Evolutionary conservation across 2,329 filamentous ascomycete genomes (phyloP).

Genomic region (Aureobasidium vineae): DNA sequence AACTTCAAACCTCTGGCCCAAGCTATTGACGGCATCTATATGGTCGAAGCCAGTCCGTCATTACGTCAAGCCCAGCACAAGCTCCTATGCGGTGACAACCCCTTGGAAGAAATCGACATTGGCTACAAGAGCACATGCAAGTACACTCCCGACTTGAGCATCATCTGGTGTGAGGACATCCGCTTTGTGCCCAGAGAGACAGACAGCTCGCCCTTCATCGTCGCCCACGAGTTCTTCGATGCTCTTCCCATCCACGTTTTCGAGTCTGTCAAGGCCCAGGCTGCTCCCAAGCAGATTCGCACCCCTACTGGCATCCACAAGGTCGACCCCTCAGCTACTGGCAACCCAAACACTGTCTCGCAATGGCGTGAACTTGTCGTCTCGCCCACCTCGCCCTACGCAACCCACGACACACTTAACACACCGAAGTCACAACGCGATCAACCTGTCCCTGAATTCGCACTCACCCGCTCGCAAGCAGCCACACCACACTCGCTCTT

Average conservation of each 20-base stretch:
- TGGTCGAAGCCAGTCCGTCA: constrained; percentile 88
- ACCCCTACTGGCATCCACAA: constrained; percentile 52
- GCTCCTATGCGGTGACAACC: constrained; percentile 72
- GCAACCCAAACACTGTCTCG: constrained; percentile 44
- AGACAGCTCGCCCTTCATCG: constrained; percentile 80
- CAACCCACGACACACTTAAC: constrained; percentile 55
- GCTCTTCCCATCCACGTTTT: constrained; percentile 96
- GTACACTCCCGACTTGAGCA: constrained; percentile 64
- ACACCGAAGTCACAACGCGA: constrained; percentile 42
- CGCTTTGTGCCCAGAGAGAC: constrained; percentile 68
- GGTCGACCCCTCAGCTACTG: constrained; percentile 28
- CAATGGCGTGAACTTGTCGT: constrained; percentile 86
- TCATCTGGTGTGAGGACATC: constrained; percentile 89
- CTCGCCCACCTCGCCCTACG: constrained; percentile 56
- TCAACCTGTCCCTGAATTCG: constrained; percentile 69
- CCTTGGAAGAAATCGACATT: constrained; percentile 66
- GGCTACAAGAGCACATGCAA: constrained; percentile 75
- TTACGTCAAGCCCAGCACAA: constrained; percentile 75
- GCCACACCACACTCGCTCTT: constrained; percentile 81
- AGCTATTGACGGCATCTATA: constrained; percentile 81
- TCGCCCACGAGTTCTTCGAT: constrained; percentile 98
- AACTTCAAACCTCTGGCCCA: constrained; percentile 76
- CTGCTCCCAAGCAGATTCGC: constrained; percentile 43
- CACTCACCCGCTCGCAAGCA: constrained; percentile 71
- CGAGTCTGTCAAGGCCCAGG: constrained; percentile 61